These are phyloP conservation scores for Agaricus sinodeliciosus DNA, from an alignment of 768 basidiomycete genomes.

Conservation along the genomic window DNA sequence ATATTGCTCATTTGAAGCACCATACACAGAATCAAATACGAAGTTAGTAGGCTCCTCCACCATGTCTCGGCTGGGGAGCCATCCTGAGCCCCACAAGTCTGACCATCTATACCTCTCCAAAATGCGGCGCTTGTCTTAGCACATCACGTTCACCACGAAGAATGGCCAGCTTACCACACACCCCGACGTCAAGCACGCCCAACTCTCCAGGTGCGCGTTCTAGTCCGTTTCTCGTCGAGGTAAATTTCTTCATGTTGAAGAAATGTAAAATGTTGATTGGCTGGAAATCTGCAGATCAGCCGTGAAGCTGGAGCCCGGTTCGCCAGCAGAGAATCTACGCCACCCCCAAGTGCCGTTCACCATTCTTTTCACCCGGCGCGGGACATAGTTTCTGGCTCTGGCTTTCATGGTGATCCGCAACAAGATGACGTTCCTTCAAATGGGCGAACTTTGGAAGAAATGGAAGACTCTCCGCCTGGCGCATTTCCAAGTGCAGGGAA, in stretches of 20 bases:
- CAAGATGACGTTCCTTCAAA: background rate
- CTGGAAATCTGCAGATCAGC: background rate
- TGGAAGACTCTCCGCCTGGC: background rate
- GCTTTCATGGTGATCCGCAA: background rate
- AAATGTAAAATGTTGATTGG: background rate
- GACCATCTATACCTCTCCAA: background rate
- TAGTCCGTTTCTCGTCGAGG: background rate
- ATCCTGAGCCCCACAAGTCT: constrained; percentile 5
- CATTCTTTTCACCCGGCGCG: background rate
- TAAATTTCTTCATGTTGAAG: too few species aligned
- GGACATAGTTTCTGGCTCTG: background rate
- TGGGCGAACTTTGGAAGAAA: background rate
- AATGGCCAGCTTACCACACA: background rate
- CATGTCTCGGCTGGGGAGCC: background rate
- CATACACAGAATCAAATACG: background rate
- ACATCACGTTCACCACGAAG: background rate
- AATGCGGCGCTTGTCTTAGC: background rate
- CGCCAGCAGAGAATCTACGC: background rate
- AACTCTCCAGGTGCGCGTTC: background rate
- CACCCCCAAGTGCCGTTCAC: background rate
- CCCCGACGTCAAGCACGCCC: background rate
- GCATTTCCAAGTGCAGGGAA: background rate
- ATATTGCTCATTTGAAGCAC: too few species aligned
- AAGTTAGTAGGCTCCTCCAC: background rate
- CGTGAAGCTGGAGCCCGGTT: background rate